Evolutionary conservation across 306 rosid genomes (phyloP), one percentile per base, ranked within the genome.

Genomic region (Dalbergia cochinchinensis): DNA sequence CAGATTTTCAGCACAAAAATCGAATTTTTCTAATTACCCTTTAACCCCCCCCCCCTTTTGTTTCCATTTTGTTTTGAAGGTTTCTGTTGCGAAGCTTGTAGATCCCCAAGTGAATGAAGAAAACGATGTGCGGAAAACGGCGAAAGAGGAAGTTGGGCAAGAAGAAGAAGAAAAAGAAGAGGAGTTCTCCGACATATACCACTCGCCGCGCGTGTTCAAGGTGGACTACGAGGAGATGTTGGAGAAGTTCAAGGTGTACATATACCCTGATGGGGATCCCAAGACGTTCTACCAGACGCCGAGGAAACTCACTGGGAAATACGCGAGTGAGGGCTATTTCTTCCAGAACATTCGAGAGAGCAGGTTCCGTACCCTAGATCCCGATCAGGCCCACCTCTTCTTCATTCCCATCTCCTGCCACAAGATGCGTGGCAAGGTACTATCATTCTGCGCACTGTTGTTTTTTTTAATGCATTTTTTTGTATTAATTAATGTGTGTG

Each of bases 361-460:
- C 68, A 87, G 69, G 11, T 95, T 95, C 74, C 94, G 92, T 10
- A 95, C 98, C 14, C 77, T 87, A 6, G 90, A 93, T 89, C 99
- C 99, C 5, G 86, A 87, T 85, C 87, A 89, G 84, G 98, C 99
- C 3, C 83, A 90, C 74, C 93, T 92, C 83, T 95, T 95, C 85
- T 95, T 95, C 85, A 89, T 95, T 66, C 98, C 96, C 12, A 93
- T 95, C 78, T 95, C 99, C 3, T 92, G 98, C 82, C 98, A 95
- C 72, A 95, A 95, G 87, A 93, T 95, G 99, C 89, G 98, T 65
- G 99, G 99, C 84, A 91, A 93, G 99, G 99, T 95, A 87, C 5
- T 7, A 37, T 37, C 7, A 37, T 37, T 37, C 41, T 4, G 5
- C 7, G 7, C 6, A 15, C 33, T 47, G 51, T 18, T 26, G 33